Evolutionary conservation across 768 basidiomycete genomes (phyloP).

Genomic region (Naganishia friedmannii): DNA sequence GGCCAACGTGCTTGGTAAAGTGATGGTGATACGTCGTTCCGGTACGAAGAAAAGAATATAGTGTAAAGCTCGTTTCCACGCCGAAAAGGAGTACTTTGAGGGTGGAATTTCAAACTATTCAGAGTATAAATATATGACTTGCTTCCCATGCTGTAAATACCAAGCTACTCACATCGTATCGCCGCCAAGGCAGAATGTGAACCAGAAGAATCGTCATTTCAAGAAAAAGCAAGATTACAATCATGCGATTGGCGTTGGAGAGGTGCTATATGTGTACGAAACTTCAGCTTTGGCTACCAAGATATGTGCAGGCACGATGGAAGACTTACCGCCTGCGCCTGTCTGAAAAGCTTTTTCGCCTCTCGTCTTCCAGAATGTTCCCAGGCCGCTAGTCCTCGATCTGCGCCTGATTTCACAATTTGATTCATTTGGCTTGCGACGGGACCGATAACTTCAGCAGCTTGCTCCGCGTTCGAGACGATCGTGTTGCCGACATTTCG

Average conservation of each 20-base stretch:
- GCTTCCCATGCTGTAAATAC: not conserved
- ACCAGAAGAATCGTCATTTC: slow-evolving; percentile 43
- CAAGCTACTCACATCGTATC: slow-evolving; percentile 36
- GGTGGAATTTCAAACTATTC: slow-evolving; percentile 30
- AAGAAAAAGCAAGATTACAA: slow-evolving; percentile 36
- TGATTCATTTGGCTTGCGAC: not conserved
- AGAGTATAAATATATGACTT: not conserved
- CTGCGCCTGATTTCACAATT: slow-evolving; percentile 2
- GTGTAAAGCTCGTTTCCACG: slow-evolving; percentile 37
- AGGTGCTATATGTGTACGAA: slow-evolving; percentile 33
- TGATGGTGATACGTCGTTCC: slow-evolving; percentile 34
- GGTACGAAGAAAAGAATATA: slow-evolving; percentile 45
- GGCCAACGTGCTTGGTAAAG: slow-evolving; percentile 37
- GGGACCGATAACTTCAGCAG: slow-evolving; percentile 10
- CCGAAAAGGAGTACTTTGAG: slow-evolving; percentile 24
- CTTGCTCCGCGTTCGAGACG: slow-evolving; percentile 2
- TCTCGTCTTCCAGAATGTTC: slow-evolving; percentile 17
- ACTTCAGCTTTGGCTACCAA: too few relatives aligned
- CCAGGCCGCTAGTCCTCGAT: slow-evolving; percentile 16
- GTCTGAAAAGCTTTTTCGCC: slow-evolving; percentile 6
- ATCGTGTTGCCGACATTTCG: slow-evolving; percentile 3
- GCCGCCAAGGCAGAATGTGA: slow-evolving; percentile 42
- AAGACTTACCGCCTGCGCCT: slow-evolving; percentile 22
- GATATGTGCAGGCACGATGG: too few relatives aligned
- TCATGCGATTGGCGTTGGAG: slow-evolving; percentile 39